Evolutionary conservation across 495 filamentous ascomycete species (phyloP), one percentile per base, ranked within the genome.

Genomic region (Coniosporium apollinis): DNA sequence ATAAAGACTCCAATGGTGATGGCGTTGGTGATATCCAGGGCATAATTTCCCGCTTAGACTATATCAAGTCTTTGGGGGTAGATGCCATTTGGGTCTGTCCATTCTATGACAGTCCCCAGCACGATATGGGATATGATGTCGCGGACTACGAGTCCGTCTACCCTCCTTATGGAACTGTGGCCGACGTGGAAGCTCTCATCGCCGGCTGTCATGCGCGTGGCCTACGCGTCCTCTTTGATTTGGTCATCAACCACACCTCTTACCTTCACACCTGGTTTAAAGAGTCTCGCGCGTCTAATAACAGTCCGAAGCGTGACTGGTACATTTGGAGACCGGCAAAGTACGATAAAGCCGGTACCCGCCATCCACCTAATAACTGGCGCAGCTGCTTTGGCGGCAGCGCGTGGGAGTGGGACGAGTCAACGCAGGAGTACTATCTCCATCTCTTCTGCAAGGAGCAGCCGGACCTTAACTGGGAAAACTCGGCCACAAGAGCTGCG

Each of bases 401-500:
- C 9, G 34, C 36, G 25, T 51, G 52, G 54, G 43, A 35, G 8
- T 57, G 52, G 52, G 52, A 56, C 30, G 54, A 55, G 25, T 18
- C 34, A 4, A 57, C 52, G 2, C 37, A 52, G 29, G 52, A 55
- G 28, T 57, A 57, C 39, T 57, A 57, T 30, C 47, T 57, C 8
- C 45, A 53, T 29, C 43, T 57, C 11, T 57, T 43, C 46, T 30
- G 24, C n/a, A 22, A 36, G 10, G 39, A 44, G 18, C 54, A 57
- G 35, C 54, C 54, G 1, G 54, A 57, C 34, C 39, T 57, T 9
- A 57, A 57, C 34, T 57, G 49, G 50, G 50, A 55, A n/a, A 55
- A 48, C 34, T 18, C 17, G 13, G 39, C 44, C 3, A 30, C 33
- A 4, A 30, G 54, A 3, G 15, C 38, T 4, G 45, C 47, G 1